Evolutionary conservation across 805 yeast genomes (phyloP), one percentile per base, ranked within the genome.

Genomic region (Zygotorulaspora danielsina): DNA sequence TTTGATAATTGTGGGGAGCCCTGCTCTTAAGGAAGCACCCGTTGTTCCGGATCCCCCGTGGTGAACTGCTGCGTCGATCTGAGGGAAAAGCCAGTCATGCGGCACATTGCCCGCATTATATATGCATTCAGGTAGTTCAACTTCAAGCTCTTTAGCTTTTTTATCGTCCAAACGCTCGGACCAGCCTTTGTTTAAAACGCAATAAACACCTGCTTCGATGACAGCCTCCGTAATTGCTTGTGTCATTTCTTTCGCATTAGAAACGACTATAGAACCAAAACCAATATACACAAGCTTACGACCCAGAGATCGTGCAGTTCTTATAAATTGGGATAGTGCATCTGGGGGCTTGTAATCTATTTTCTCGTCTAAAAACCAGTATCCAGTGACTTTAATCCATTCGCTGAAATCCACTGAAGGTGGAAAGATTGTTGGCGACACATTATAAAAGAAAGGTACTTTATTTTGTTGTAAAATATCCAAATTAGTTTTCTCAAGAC

Each of bases 11-110:
- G 95, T 87, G 1, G 97, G 97, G 21, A 84, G 61, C 0, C 97
- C 97, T 10, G 84, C 82, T 45, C 89, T 69, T 39, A 90, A 60
- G 2, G 94, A 75, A 0, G 96, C 96, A 6, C 97, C 97, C 0
- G 97, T 90, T 0, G 97, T 86, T 1, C 97, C 97, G 0, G 95
- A 82, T 0, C 97, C 97, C 27, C 97, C 97, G 59, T 90, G 97
- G 58, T 90, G 97, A 3, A 90, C 96, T 0, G 95, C 95, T 0
- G 90, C 96, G 63, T 90, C 96, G 31, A 90, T 69, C 45, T 76
- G 78, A 0, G 90, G 83, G 63, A 90, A 90, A 25, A 90, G 66
- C 97, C 97, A 90, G 57, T 88, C 96, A 58, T 90, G 97, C 0
- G 96, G 96, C 10, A 85, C 70, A 7, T 80, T 57, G 2, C 93